Base-by-base conservation (phyloP, 2,329 filamentous ascomycete genomes). In the Neophaeococcomyces aloes region DNA sequence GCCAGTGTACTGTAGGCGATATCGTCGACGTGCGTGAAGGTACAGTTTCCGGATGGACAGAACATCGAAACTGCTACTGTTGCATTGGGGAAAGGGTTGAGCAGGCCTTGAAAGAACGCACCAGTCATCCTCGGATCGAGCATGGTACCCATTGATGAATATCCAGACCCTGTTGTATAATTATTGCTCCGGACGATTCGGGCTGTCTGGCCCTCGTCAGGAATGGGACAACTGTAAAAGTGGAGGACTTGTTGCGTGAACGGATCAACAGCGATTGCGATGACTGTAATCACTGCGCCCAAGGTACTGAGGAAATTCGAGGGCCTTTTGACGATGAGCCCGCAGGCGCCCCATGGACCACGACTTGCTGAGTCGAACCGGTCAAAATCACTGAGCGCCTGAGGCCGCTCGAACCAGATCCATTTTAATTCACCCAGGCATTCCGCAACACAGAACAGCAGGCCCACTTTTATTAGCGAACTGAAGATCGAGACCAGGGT, bases 341-440 rank as follows among this genome's bases (percentile, higher is more conserved):
- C 18, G 8, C 56, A 21, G 11, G 59, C 42, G 1, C 58, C 59
- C 52, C 52, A 55, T 5, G 58, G 51, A 3, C 59, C 58, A 23
- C 56, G 42, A 17, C 55, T 59, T 6, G 56, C 59, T 31, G 54
- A 44, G 11, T 61, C 59, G 8, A 57, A 48, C 2, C 52, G 36
- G 33, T 60, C 51, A 11, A 59, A 38, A 10, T 59, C 35, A 1
- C 49, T 47, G 2, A 61, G 48, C 13, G 50, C 47, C 1, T 41
- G 34, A 3, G 49, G 46, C 7, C 35, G 29, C 32, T 44, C 35
- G 7, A 48, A 47, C 21, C 47, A 52, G 10, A 53, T 51, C 58
- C 57, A 61, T 41, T 61, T 60, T 3, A 61, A 47, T 40, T 61
- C 56, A 30, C 57, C 48, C 13, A 60, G 47, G 40, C 56, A 57